Evolutionary conservation across 2,329 filamentous ascomycete species (phyloP).

Genomic region (Fusarium lateritium): DNA sequence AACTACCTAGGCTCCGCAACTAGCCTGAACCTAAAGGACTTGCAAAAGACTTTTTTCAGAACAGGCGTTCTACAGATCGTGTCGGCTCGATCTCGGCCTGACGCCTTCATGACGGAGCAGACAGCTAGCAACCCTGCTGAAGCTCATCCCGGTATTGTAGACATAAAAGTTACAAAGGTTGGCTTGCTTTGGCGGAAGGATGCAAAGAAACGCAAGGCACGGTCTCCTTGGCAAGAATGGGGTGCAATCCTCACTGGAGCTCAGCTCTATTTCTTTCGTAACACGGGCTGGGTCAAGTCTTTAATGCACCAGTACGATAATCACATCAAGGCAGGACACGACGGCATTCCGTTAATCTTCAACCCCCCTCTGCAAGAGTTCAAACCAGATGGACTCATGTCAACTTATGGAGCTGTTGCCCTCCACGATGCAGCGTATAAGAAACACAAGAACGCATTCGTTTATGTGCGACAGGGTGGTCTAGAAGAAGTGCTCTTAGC

Average conservation of each 20-base stretch:
- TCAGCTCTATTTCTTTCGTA: slow-evolving; percentile 96
- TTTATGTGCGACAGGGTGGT: slow-evolving; percentile 88
- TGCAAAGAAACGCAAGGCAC: slow-evolving; percentile 90
- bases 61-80: slow-evolving; percentile 96
- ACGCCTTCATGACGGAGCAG: slow-evolving; percentile 93
- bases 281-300: slow-evolving; percentile 91
- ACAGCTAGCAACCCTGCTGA: slow-evolving; percentile 88
- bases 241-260: slow-evolving; percentile 96
- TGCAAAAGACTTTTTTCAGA: slow-evolving; percentile 91
- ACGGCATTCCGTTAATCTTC: slow-evolving; percentile 85
- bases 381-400: slow-evolving; percentile 94
- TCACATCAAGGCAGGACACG: slow-evolving; percentile 83
- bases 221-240: slow-evolving; percentile 99
- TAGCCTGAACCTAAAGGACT: slow-evolving; percentile 82
- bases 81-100: slow-evolving; percentile 91
- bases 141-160: slow-evolving; percentile 91
- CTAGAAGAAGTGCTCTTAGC: slow-evolving; percentile 93
- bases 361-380: slow-evolving; percentile 91
- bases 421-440: slow-evolving; percentile 89
- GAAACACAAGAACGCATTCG: slow-evolving; percentile 95
- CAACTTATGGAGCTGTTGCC: slow-evolving; percentile 92
- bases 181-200: slow-evolving; percentile 96
- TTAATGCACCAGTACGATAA: slow-evolving; percentile 90
- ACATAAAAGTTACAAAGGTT: slow-evolving; percentile 98
- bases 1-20: slow-evolving; percentile 84